Conservation (phyloP, 257 asterid genomes). For the Salvia splendens region DNA sequence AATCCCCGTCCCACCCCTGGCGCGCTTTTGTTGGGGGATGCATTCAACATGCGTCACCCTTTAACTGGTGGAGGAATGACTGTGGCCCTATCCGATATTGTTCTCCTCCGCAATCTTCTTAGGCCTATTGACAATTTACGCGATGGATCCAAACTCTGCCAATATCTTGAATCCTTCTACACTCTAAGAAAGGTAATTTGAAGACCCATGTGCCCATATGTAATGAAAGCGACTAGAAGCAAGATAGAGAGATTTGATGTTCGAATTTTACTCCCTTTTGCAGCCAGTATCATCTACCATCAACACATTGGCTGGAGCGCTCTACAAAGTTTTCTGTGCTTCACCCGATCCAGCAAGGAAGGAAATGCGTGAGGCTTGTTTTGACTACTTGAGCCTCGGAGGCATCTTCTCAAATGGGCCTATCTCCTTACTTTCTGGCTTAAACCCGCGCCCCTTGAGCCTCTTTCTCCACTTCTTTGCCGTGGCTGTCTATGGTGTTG, state of each 20-base stretch:
- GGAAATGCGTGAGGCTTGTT: constrained; percentile 74
- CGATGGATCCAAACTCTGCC: constrained; percentile 48
- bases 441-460: constrained; percentile 66
- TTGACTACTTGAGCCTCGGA: constrained; percentile 71
- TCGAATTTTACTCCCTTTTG: constrained; percentile 17
- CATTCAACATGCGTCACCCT: constrained; percentile 78
- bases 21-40: constrained; percentile 67
- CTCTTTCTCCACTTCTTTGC: constrained; percentile 71
- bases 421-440: constrained; percentile 66
- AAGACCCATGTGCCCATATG: not conserved
- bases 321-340: constrained; percentile 68
- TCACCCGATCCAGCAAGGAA: constrained; percentile 70
- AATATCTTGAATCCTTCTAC: constrained; percentile 61
- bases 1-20: constrained; percentile 64
- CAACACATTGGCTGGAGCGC: constrained; percentile 78
- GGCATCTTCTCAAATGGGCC: constrained; percentile 64
- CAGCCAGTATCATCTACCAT: constrained; percentile 88
- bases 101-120: constrained; percentile 62
- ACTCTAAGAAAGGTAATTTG: constrained; percentile 57
- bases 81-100: constrained; percentile 61
- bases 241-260: not conserved
- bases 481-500: constrained; percentile 68
- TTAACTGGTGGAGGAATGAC: constrained; percentile 82
- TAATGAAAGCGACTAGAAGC: not conserved
- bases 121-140: constrained; percentile 45